Evolutionary conservation across 2,329 filamentous ascomycete genomes (phyloP), one percentile per base, ranked within the genome.

Genomic region (Phialemonium atrogriseum): DNA sequence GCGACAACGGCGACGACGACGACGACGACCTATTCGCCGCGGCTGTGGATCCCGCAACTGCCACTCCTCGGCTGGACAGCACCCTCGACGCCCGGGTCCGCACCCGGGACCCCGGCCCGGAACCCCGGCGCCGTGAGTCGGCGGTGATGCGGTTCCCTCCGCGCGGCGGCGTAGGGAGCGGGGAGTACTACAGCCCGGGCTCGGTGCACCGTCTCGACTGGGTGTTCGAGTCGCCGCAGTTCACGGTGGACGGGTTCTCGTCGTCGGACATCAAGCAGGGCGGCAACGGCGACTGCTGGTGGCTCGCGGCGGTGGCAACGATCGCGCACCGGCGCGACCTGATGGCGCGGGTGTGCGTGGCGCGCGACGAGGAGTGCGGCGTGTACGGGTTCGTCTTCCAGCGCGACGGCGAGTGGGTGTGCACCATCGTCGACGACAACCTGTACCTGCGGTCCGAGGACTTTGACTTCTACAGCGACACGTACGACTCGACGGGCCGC

Each of bases 301-400:
- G 91, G 35, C 77, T 94, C 62, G 80, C 86, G 6, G 82, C 84
- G 1, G 56, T 93, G 24, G 84, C 80, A 39, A 85, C 83, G 0
- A 67, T 93, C 39, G 79, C 76, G 43, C 85, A 84, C 49, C 83
- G 84, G 54, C 59, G 71, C 13, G 77, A 73, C 0, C 54, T 88
- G 39, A 83, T 91, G 32, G 76, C 87, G 51, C 70, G 63, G 33
- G 64, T 87, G 7, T 91, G 84, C 42, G 80, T 91, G 28, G 78
- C 74, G 5, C 70, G 74, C 10, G 74, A 91, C 42, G 73, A 84
- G 49, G 65, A 73, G 19, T 74, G 87, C 4, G 84, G 84, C 10
- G 83, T 89, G 1, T 91, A 91, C 44, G 85, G 85, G 1, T 91
- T 91, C 43, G 83, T 91, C 9, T 89, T 91, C 49, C 75, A 83